phyloP scores from a whole-genome alignment of 768 basidiomycete genomes.

The Mycena leptocephala region DNA sequence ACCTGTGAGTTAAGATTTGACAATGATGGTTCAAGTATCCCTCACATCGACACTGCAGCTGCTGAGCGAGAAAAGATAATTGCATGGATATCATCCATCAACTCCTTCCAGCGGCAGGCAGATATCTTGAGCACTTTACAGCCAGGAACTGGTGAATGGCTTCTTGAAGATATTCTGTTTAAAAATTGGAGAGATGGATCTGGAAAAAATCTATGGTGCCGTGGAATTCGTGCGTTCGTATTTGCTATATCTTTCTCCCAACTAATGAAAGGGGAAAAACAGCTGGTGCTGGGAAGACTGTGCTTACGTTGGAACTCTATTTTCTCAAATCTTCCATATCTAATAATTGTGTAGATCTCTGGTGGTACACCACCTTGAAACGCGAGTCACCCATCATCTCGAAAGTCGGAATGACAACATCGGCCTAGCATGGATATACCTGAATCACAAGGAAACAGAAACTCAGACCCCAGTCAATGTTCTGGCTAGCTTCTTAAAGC shows the following conservation, averaged over 20 bases:
- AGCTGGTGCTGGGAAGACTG: too few species aligned
- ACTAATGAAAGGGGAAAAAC: too few species aligned
- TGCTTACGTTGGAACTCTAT: too few species aligned
- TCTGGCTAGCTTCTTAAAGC: background rate
- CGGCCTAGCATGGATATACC: background rate
- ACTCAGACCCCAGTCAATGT: background rate
- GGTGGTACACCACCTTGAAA: background rate
- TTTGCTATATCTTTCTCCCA: background rate
- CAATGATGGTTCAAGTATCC: too few species aligned
- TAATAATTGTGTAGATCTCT: background rate
- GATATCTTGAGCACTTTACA: background rate
- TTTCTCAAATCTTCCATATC: background rate
- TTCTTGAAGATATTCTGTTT: background rate
- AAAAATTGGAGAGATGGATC: background rate
- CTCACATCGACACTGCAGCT: too few species aligned
- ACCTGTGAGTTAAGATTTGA: too few species aligned
- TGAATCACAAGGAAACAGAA: background rate
- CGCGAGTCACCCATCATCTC: background rate
- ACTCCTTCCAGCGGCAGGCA: background rate
- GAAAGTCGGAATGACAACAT: background rate
- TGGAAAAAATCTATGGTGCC: background rate
- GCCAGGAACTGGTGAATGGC: background rate
- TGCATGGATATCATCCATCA: background rate
- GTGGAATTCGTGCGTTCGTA: background rate
- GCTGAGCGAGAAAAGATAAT: too few species aligned